These are phyloP conservation scores for Elongisporangium anandrum DNA, from an alignment of 352 stramenopile genomes.

Conservation along the genomic window DNA sequence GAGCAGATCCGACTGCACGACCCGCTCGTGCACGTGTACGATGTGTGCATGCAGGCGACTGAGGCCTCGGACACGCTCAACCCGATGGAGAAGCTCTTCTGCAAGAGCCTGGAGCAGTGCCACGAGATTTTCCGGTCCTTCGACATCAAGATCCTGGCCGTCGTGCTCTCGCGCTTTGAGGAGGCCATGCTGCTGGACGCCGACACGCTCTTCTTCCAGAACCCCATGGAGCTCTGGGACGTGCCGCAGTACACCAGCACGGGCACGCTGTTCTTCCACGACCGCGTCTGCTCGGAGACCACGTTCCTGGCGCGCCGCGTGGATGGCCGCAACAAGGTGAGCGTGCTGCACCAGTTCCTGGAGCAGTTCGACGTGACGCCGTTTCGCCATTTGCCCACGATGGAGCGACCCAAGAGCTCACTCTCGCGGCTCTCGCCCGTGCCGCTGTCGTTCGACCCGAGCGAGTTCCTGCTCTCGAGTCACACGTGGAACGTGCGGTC, in stretches of 20 bases:
- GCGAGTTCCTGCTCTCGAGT: slow-evolving; percentile 6
- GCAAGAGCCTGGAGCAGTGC: slow-evolving; percentile 22
- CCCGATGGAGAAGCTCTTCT: slow-evolving; percentile 21
- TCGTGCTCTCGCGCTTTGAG: slow-evolving; percentile 41
- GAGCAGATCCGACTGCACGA: slow-evolving; percentile 24
- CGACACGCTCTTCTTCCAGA: slow-evolving; percentile 48
- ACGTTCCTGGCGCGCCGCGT: slow-evolving; percentile 18
- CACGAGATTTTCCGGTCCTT: slow-evolving; percentile 27
- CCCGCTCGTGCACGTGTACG: slow-evolving; percentile 32
- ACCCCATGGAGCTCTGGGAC: slow-evolving; percentile 26
- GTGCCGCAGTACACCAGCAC: slow-evolving; percentile 25
- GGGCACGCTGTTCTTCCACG: slow-evolving; percentile 53
- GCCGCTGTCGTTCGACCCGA: slow-evolving; percentile 4
- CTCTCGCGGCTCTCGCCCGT: slow-evolving; percentile 2
- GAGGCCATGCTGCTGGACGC: slow-evolving; percentile 47
- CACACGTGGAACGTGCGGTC: slow-evolving; percentile 10
- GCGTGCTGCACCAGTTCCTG: slow-evolving; percentile 12
- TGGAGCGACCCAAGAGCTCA: background rate
- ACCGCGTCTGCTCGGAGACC: slow-evolving; percentile 40
- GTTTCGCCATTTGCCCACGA: slow-evolving; percentile 2
- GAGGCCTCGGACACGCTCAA: slow-evolving; percentile 20
- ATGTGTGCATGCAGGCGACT: slow-evolving; percentile 43
- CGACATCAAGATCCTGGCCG: slow-evolving; percentile 37
- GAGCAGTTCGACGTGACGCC: slow-evolving; percentile 14
- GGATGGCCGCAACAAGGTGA: slow-evolving; percentile 8